These are phyloP conservation scores for Morella rubra DNA, from an alignment of 306 rosid species.

Conservation along the genomic window DNA sequence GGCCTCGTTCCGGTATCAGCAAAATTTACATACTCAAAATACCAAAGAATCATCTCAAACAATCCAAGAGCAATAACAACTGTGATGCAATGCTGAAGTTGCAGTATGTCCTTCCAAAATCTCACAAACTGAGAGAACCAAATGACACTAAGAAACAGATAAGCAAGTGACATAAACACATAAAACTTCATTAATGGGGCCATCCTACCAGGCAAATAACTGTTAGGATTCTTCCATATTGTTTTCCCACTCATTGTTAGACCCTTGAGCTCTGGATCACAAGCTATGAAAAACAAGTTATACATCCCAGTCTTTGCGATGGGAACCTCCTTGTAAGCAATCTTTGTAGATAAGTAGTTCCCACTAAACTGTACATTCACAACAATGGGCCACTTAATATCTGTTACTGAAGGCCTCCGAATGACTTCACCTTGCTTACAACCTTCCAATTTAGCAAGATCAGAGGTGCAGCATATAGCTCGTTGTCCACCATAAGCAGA, in stretches of 20 bases:
- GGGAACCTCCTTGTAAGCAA: constrained; percentile 43
- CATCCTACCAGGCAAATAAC: constrained; percentile 95
- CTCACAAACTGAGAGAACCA: constrained; percentile 90
- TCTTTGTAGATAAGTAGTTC: constrained; percentile 31
- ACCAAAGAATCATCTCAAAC: constrained; percentile 96
- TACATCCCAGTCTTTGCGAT: constrained; percentile 90
- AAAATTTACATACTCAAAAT: constrained; percentile 77
- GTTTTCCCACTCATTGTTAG: constrained; percentile 83
- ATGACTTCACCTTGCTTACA: constrained; percentile 94
- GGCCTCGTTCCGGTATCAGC: constrained; percentile 78
- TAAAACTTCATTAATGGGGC: constrained; percentile 82
- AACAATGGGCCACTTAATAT: constrained; percentile 76
- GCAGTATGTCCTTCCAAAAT: constrained; percentile 88
- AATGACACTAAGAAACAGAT: constrained; percentile 54
- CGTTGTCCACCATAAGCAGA: constrained; percentile 98
- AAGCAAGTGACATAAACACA: constrained; percentile 70
- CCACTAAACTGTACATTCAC: constrained; percentile 53
- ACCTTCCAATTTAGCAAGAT: constrained; percentile 86
- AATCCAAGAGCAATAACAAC: constrained; percentile 80
- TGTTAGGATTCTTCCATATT: constrained; percentile 84
- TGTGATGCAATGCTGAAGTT: constrained; percentile 90
- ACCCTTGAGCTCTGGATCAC: constrained; percentile 88
- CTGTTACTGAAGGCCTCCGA: constrained; percentile 71
- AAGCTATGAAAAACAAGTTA: constrained; percentile 83
- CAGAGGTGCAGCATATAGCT: constrained; percentile 89